phyloP scores from a whole-genome alignment of 495 filamentous ascomycete genomes.

The Emericellopsis terricola region DNA sequence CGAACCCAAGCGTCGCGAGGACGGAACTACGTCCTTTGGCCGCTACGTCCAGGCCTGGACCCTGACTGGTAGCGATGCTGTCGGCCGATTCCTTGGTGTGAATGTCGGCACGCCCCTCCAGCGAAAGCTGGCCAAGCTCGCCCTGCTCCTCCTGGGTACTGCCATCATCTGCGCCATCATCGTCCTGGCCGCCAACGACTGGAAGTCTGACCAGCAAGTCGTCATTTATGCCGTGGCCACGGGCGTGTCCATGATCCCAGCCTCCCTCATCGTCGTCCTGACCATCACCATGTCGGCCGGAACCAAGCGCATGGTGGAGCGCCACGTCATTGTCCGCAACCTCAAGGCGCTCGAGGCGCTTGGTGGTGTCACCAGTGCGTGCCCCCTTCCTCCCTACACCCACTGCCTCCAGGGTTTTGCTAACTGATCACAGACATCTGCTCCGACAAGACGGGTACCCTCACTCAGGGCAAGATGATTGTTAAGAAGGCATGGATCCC shows the following conservation, averaged over 20 bases:
- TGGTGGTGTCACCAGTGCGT: constrained; percentile 35
- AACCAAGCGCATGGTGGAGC: constrained; percentile 29
- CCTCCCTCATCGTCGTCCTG: constrained; percentile 32
- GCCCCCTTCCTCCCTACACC: constrained; percentile 33
- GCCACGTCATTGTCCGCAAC: constrained; percentile 32
- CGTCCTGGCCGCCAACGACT: constrained; percentile 29
- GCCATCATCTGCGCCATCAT: constrained; percentile 33
- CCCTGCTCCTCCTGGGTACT: constrained; percentile 26
- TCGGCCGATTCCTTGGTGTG: constrained; percentile 43
- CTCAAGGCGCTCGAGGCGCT: constrained; percentile 37
- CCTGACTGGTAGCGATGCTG: constrained; percentile 35
- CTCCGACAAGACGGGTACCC: constrained; percentile 57
- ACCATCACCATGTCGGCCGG: constrained; percentile 38
- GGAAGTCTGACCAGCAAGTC: constrained; percentile 22
- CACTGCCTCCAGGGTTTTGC: constrained; percentile 27
- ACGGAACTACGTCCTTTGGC: constrained; percentile 39
- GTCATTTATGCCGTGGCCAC: constrained; percentile 39
- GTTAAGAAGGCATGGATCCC: constrained; percentile 35
- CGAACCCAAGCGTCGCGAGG: constrained; percentile 35
- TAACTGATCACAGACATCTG: constrained; percentile 52
- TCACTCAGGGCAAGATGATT: constrained; percentile 51
- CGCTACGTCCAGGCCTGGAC: constrained; percentile 47
- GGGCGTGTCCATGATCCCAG: constrained; percentile 41
- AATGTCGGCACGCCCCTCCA: constrained; percentile 55
- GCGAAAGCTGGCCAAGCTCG: constrained; percentile 38